These are phyloP conservation scores for Cercospora nicotianae DNA, from an alignment of 2,329 filamentous ascomycete genomes.

Conservation along the genomic window DNA sequence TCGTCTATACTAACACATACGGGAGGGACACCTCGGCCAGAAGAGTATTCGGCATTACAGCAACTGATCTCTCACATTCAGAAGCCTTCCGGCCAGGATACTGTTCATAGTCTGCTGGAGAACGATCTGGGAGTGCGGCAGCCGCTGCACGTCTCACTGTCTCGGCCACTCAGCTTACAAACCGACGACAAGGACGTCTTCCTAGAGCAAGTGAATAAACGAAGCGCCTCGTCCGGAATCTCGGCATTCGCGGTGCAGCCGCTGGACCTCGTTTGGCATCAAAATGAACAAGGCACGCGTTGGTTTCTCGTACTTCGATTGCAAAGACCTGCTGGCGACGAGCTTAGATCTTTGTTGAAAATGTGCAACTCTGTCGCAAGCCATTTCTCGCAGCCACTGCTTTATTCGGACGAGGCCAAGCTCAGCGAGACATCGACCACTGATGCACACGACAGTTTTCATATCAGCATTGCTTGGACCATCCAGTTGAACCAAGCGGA, in stretches of 20 bases:
- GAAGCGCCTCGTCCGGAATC: slow-evolving; percentile 47
- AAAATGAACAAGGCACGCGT: slow-evolving; percentile 66
- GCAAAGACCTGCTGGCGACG: slow-evolving; percentile 36
- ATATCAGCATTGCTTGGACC: slow-evolving; percentile 88
- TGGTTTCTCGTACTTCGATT: slow-evolving; percentile 82
- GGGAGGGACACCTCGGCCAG: slow-evolving; percentile 56
- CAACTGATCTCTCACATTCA: slow-evolving; percentile 43
- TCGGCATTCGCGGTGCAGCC: slow-evolving; percentile 48
- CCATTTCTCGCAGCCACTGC: slow-evolving; percentile 63
- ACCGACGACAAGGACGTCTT: slow-evolving; percentile 73
- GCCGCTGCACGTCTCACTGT: slow-evolving; percentile 89
- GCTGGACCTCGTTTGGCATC: slow-evolving; percentile 61
- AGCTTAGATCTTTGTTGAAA: slow-evolving; percentile 56
- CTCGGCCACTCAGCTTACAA: slow-evolving; percentile 71
- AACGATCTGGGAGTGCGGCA: slow-evolving; percentile 75
- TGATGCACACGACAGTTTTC: slow-evolving; percentile 55
- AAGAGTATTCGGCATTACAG: slow-evolving; percentile 46
- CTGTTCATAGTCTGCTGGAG: slow-evolving; percentile 67
- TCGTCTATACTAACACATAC: slow-evolving; percentile 21
- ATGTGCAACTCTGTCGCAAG: slow-evolving; percentile 65
- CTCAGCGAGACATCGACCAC: slow-evolving; percentile 22
- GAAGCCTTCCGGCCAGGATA: background rate
- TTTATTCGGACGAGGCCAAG: slow-evolving; percentile 56
- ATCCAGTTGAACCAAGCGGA: slow-evolving; percentile 61
- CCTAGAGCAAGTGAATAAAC: slow-evolving; percentile 54